phyloP scores from a whole-genome alignment of 768 basidiomycete genomes.

The Mycena venus region DNA sequence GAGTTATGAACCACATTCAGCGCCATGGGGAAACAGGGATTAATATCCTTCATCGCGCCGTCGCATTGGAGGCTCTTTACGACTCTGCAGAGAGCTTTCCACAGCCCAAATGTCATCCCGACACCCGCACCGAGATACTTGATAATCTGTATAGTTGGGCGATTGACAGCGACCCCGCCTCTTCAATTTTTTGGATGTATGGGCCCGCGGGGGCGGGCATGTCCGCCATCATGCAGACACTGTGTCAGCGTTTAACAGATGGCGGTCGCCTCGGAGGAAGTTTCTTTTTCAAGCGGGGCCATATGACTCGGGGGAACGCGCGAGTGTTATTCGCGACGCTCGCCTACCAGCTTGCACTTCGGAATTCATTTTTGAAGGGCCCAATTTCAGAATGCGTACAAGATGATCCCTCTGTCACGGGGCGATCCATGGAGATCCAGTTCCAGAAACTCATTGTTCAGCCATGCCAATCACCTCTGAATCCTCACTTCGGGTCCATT shows the following conservation, averaged over 20 bases:
- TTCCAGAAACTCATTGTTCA: background rate
- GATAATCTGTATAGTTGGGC: background rate
- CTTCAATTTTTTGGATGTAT: background rate
- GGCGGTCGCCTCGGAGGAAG: too few relatives aligned
- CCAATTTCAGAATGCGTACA: background rate
- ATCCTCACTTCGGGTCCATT: background rate
- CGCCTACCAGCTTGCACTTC: background rate
- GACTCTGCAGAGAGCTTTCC: slow-evolving; percentile 6
- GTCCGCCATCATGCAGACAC: background rate
- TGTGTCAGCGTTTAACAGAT: background rate
- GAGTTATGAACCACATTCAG: background rate
- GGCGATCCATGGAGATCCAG: background rate
- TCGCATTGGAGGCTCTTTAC: background rate
- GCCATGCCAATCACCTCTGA: background rate
- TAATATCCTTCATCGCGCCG: background rate
- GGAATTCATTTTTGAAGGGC: background rate
- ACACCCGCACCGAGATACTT: background rate
- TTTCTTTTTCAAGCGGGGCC: background rate
- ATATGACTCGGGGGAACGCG: background rate
- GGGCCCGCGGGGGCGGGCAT: background rate
- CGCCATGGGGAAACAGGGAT: background rate
- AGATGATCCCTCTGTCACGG: background rate
- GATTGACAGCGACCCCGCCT: background rate
- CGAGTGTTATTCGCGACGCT: background rate
- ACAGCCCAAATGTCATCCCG: too few relatives aligned